phyloP scores from a whole-genome alignment of 2,329 filamentous ascomycete species.

The Fusarium camptoceras region DNA sequence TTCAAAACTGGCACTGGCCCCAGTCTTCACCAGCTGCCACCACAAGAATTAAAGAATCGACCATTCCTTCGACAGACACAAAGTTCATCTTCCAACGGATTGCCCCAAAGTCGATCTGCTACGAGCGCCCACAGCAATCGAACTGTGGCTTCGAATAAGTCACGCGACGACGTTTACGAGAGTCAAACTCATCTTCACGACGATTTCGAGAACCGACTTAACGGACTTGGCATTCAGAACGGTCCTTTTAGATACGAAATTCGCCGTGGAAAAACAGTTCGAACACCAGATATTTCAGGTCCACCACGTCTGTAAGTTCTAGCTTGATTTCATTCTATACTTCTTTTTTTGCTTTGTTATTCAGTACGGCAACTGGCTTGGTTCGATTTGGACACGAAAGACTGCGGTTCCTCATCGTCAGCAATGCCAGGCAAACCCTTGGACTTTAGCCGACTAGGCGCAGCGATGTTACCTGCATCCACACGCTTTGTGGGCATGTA shows the following conservation, averaged over 20 bases:
- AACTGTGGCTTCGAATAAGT: slow-evolving; percentile 21
- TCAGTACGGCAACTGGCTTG: slow-evolving; percentile 1
- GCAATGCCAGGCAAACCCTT: slow-evolving; percentile 14
- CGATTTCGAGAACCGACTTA: slow-evolving; percentile 47
- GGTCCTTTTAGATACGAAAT: slow-evolving; percentile 49
- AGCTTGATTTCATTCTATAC: slow-evolving; percentile 12
- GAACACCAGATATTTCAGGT: slow-evolving; percentile 37
- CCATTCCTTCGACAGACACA: slow-evolving; percentile 43
- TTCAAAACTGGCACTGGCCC: slow-evolving; percentile 42
- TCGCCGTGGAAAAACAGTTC: slow-evolving; percentile 50
- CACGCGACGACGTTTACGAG: slow-evolving; percentile 26
- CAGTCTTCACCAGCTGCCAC: slow-evolving; percentile 39
- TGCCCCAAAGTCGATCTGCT: slow-evolving; percentile 30
- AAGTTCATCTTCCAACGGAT: slow-evolving; percentile 12
- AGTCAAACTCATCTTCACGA: slow-evolving; percentile 37
- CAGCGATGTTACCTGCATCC: slow-evolving; percentile 16
- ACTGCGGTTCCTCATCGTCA: background rate
- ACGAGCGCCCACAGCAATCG: slow-evolving; percentile 29
- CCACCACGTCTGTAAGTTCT: slow-evolving; percentile 48
- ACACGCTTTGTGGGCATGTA: slow-evolving; percentile 6
- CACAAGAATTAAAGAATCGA: slow-evolving; percentile 45
- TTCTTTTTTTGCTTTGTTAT: slow-evolving; percentile 4
- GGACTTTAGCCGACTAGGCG: slow-evolving; percentile 22
- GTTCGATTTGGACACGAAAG: background rate
- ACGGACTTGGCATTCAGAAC: slow-evolving; percentile 47